These are phyloP conservation scores for Rhizopus stolonifer DNA, from an alignment of 371 early-diverging fungal genomes.

Conservation along the genomic window DNA sequence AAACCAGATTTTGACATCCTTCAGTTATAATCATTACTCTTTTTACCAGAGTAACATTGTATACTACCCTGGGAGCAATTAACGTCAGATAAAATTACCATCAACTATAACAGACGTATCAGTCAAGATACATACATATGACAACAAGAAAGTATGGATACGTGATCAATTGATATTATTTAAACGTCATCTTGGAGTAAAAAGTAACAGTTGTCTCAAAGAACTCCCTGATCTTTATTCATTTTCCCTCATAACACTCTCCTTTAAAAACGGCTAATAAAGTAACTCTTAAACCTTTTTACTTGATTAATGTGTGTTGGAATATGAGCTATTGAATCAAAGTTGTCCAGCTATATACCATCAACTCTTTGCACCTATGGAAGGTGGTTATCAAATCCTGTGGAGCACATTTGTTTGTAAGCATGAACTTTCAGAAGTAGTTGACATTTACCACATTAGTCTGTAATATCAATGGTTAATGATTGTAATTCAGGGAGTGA, in stretches of 20 bases:
- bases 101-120: too few relatives aligned
- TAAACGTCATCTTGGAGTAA: too few relatives aligned
- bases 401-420: constrained; percentile 9
- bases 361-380: constrained; percentile 5
- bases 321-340: constrained; percentile 8
- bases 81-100: neutral
- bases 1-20: too few relatives aligned
- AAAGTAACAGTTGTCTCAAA: neutral
- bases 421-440: constrained; percentile 6
- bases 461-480: constrained; percentile 7
- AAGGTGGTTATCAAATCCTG: constrained; percentile 6
- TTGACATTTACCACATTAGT: constrained; percentile 9
- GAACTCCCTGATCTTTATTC: neutral
- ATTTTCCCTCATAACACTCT: neutral
- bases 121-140: neutral
- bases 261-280: constrained; percentile 9
- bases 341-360: constrained; percentile 6
- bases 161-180: too few relatives aligned
- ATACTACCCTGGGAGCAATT: constrained; percentile 1
- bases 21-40: neutral
- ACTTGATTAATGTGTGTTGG: constrained; percentile 5
- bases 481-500: constrained; percentile 5
- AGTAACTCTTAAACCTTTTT: constrained; percentile 3
- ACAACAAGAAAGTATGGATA: neutral
- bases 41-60: neutral